Conservation (phyloP, 768 basidiomycete genomes). For the Mycena latifolia region DNA sequence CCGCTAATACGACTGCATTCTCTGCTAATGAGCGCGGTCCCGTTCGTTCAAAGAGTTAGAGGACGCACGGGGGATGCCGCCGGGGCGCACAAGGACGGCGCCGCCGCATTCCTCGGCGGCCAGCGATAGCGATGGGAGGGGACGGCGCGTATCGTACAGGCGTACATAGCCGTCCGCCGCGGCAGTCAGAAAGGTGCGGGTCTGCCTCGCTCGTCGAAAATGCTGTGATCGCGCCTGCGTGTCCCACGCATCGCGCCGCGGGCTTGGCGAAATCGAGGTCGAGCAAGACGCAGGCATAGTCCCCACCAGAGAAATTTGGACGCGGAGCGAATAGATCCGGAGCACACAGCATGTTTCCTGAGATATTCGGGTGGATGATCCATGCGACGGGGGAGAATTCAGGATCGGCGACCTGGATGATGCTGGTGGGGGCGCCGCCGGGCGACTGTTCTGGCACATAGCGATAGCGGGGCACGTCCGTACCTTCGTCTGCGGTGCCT, state of each 20-base stretch:
- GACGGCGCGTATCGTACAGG: slow-evolving; percentile 52
- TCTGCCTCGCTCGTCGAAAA: slow-evolving; percentile 52
- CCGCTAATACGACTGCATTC: slow-evolving; percentile 48
- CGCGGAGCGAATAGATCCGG: too few relatives aligned
- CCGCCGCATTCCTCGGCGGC: slow-evolving; percentile 37
- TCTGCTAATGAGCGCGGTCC: too few relatives aligned
- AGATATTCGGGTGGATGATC: too few relatives aligned
- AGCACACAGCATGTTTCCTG: too few relatives aligned
- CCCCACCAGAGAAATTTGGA: too few relatives aligned
- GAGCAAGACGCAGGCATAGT: slow-evolving; percentile 39
- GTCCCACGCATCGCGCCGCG: slow-evolving; percentile 50
- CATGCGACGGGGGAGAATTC: too few relatives aligned
- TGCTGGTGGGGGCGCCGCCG: too few relatives aligned
- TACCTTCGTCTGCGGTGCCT: too few relatives aligned
- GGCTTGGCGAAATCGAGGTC: slow-evolving; percentile 51
- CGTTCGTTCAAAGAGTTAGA: too few relatives aligned
- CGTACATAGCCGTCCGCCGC: slow-evolving; percentile 53
- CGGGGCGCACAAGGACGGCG: slow-evolving; percentile 49
- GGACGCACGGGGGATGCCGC: slow-evolving; percentile 50
- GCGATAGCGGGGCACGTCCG: too few relatives aligned
- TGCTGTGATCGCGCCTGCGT: slow-evolving; percentile 46
- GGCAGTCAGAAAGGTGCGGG: slow-evolving; percentile 51
- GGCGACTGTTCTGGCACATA: too few relatives aligned
- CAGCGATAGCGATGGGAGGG: slow-evolving; percentile 52
- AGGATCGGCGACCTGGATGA: too few relatives aligned